Conservation (phyloP, 345 rosid genomes). For the Carallia brachiata region DNA sequence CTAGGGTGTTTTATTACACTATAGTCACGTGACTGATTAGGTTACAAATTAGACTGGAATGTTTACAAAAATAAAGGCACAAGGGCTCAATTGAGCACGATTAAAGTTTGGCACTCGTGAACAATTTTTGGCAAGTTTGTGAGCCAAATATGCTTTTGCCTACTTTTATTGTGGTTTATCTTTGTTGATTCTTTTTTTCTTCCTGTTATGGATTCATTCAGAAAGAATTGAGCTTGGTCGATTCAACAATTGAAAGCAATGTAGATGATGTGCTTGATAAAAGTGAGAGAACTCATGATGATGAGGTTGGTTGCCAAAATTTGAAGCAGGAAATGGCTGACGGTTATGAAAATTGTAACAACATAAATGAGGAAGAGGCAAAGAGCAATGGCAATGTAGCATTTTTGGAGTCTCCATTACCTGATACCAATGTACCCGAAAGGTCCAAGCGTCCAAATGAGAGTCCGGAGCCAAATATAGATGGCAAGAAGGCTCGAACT, state of each 20-base stretch:
- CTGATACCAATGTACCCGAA: slow-evolving; percentile 29
- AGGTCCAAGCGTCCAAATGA: slow-evolving; percentile 45
- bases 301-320: slow-evolving; percentile 20
- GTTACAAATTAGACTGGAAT: no score
- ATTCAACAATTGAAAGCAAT: slow-evolving; percentile 30
- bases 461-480: slow-evolving; percentile 30
- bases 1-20: no score
- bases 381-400: slow-evolving; percentile 32
- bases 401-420: slow-evolving; percentile 29
- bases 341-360: slow-evolving; percentile 15
- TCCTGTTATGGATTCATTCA: slow-evolving; percentile 14
- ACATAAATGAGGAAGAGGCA: slow-evolving; percentile 24
- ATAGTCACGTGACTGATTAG: no score
- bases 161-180: slow-evolving; percentile 13
- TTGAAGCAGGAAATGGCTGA: slow-evolving; percentile 30
- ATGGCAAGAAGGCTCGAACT: slow-evolving; percentile 47
- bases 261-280: slow-evolving; percentile 24
- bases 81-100: no score
- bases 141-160: not conserved
- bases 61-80: no score
- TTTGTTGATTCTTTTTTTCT: not conserved
- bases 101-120: no score
- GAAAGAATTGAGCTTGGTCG: slow-evolving; percentile 22
- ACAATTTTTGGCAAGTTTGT: no score
- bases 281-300: slow-evolving; percentile 26